These are phyloP conservation scores for Kuraishia cidri DNA, from an alignment of 805 yeast species.

Conservation along the genomic window DNA sequence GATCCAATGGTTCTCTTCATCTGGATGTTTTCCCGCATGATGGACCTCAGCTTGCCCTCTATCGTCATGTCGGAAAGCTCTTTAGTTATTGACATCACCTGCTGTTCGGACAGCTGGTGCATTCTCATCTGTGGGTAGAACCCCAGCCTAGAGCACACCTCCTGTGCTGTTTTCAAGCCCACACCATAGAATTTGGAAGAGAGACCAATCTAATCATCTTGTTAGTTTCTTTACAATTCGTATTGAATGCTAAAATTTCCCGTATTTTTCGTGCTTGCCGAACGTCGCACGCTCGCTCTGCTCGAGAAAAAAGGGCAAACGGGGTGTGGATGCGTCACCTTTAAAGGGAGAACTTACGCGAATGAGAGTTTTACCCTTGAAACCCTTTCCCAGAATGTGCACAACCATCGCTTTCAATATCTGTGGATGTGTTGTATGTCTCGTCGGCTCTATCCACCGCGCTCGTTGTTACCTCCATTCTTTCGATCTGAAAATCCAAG, in stretches of 20 bases:
- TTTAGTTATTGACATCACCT: constrained; percentile 76
- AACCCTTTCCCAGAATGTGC: constrained; percentile 41
- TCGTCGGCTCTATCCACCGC: too few species aligned
- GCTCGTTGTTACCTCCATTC: too few species aligned
- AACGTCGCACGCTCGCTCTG: too few species aligned
- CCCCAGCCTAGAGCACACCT: constrained; percentile 80
- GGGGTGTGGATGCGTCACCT: too few species aligned
- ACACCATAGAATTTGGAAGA: constrained; percentile 81
- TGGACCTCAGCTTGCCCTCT: constrained; percentile 71
- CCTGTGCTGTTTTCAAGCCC: constrained; percentile 65
- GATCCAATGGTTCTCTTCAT: constrained; percentile 77
- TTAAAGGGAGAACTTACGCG: constrained; percentile 22
- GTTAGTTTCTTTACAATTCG: constrained; percentile 3
- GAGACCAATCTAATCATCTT: constrained; percentile 41
- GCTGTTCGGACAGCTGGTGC: constrained; percentile 87
- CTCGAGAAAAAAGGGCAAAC: too few species aligned
- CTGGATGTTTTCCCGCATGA: constrained; percentile 68
- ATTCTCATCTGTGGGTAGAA: constrained; percentile 90
- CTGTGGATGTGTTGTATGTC: too few species aligned
- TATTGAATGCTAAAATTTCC: constrained; percentile 1
- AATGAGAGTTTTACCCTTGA: constrained; percentile 28
- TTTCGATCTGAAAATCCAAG: too few species aligned
- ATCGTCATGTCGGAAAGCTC: constrained; percentile 78
- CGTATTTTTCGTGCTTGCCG: too few species aligned
- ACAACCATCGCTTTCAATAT: constrained; percentile 31